Percentiles rank a stretch among this genome's conserved stretches.
phyloP scores from a whole-genome alignment of 2,329 filamentous ascomycete genomes.

The Mollisia scopiformis region DNA sequence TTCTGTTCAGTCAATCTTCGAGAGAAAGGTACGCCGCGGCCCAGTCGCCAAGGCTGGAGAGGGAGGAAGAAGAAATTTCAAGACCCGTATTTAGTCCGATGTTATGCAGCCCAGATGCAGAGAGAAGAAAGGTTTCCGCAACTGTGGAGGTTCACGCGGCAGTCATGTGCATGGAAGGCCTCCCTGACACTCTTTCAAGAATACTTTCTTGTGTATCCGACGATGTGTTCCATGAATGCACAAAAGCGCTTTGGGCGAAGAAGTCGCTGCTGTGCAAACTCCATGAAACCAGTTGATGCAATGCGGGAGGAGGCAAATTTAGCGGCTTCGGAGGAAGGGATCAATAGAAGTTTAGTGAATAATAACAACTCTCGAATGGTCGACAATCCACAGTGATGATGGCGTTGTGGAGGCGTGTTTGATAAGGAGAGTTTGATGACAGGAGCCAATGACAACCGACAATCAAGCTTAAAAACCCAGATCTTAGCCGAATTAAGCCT shows the following conservation, averaged over 20 bases:
- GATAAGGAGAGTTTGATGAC: conserved; percentile 4
- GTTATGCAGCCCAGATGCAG: not conserved
- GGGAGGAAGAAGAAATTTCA: conserved; percentile 1
- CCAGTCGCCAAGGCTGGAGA: not conserved
- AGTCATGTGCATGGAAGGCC: conserved; percentile 7
- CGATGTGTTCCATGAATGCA: conserved; percentile 4
- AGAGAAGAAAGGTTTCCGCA: conserved; percentile 1
- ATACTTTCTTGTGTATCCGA: conserved; percentile 3
- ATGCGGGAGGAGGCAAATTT: not conserved
- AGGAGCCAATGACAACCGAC: conserved; percentile 1
- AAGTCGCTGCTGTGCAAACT: conserved; percentile 7
- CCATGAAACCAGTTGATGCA: not conserved
- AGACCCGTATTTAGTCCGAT: not conserved
- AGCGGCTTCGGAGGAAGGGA: not conserved
- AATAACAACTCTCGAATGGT: not conserved
- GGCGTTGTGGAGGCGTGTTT: not conserved
- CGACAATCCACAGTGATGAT: no score
- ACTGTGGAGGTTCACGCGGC: conserved; percentile 11
- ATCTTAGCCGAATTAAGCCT: not conserved
- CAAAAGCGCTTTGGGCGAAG: conserved; percentile 5
- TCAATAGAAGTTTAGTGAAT: not conserved
- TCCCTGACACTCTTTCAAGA: conserved; percentile 8
- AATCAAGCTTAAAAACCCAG: not conserved
- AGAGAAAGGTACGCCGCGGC: not conserved
- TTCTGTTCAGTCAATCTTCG: not conserved